Conservation (phyloP, 495 filamentous ascomycete species). For the Clohesyomyces aquaticus region DNA sequence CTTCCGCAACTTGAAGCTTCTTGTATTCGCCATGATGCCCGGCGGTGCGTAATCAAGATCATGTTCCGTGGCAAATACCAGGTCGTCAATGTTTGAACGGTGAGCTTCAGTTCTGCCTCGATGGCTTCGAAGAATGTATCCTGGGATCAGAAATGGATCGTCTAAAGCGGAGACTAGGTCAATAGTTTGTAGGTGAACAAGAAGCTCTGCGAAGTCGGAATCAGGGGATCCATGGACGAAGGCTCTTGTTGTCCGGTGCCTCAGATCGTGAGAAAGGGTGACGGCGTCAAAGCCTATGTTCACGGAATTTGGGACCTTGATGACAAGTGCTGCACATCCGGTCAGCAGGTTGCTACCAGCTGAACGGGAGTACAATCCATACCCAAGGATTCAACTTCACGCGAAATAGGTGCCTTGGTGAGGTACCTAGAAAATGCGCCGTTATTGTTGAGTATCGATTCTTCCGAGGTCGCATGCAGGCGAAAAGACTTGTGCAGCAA, state of each 20-base stretch:
- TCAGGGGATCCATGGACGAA: slow-evolving; percentile 9
- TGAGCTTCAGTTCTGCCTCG: slow-evolving; percentile 4
- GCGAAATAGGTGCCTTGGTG: too few species aligned
- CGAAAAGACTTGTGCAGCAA: neutral
- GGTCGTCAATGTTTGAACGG: slow-evolving; percentile 3
- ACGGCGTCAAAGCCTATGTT: slow-evolving; percentile 19
- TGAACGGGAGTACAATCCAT: too few species aligned
- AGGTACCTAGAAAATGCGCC: slow-evolving; percentile 13
- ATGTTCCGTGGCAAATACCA: neutral
- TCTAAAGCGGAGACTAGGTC: neutral
- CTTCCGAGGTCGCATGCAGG: slow-evolving; percentile 10
- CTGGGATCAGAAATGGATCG: slow-evolving; percentile 11
- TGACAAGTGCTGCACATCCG: slow-evolving; percentile 2
- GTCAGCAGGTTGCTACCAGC: neutral
- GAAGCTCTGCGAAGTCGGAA: neutral
- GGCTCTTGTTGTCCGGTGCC: neutral
- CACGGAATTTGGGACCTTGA: slow-evolving; percentile 12
- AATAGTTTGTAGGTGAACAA: neutral
- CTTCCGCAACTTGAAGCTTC: neutral
- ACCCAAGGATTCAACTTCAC: too few species aligned
- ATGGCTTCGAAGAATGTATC: slow-evolving; percentile 3
- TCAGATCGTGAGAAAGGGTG: slow-evolving; percentile 2
- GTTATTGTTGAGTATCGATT: slow-evolving; percentile 19
- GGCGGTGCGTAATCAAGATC: slow-evolving; percentile 9
- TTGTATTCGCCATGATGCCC: neutral